Conservation (phyloP, 1,139 yeast species). For the Zygoascus sp. region DNA sequence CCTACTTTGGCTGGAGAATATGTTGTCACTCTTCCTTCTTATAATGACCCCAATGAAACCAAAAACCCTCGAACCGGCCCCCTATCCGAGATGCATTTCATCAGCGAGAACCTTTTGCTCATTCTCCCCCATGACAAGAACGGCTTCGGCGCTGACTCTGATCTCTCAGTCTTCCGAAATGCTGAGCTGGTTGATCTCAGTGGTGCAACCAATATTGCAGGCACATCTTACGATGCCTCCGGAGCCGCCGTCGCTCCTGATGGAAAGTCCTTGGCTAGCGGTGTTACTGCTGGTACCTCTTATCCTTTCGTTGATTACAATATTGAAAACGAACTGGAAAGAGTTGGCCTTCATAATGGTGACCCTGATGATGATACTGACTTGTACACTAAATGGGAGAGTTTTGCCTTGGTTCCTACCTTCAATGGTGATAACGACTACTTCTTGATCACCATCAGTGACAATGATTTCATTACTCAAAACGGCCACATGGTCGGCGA, state of each 20-base stretch:
- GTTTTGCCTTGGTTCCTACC: slow-evolving; percentile 19
- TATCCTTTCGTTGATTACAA: slow-evolving; percentile 17
- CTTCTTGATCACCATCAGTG: slow-evolving; percentile 20
- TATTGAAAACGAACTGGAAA: slow-evolving; percentile 15
- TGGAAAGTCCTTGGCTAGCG: slow-evolving; percentile 15
- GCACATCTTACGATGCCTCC: slow-evolving; percentile 13
- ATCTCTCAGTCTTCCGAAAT: slow-evolving; percentile 17
- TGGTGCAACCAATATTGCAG: slow-evolving; percentile 20
- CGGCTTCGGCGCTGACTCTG: slow-evolving; percentile 15
- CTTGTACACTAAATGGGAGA: slow-evolving; percentile 21
- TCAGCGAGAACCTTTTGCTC: slow-evolving; percentile 18
- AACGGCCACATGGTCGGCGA: slow-evolving; percentile 17
- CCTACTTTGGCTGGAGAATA: slow-evolving; percentile 19
- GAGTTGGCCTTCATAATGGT: slow-evolving; percentile 20
- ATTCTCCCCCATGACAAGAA: slow-evolving; percentile 19
- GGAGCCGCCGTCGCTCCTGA: slow-evolving; percentile 20
- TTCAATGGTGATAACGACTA: slow-evolving; percentile 17
- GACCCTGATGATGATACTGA: slow-evolving; percentile 16
- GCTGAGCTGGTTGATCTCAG: slow-evolving; percentile 18
- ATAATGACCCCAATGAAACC: slow-evolving; percentile 19
- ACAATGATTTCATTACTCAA: slow-evolving; percentile 22
- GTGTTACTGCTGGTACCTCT: slow-evolving; percentile 16
- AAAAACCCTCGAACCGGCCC: slow-evolving; percentile 21
- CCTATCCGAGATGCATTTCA: slow-evolving; percentile 19
- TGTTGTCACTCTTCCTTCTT: slow-evolving; percentile 19